Percentiles rank a stretch among this genome's conserved stretches.
Conservation (phyloP, 352 stramenopile species). For the Pythium brachiatum region DNA sequence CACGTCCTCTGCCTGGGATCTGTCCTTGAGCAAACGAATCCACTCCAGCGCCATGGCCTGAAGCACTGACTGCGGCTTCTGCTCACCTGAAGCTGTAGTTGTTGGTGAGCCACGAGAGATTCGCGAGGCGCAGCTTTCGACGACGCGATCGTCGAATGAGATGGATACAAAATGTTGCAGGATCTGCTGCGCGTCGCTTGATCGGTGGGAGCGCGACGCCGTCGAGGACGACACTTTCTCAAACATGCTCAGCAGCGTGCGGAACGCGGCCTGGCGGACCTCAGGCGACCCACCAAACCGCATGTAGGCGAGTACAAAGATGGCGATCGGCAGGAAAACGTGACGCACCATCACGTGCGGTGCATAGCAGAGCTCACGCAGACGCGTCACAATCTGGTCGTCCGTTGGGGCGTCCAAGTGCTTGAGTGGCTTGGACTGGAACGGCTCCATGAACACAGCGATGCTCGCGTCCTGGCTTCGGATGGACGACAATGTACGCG, state of each 20-base stretch:
- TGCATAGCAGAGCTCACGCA: constrained; percentile 36
- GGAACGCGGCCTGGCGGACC: constrained; percentile 56
- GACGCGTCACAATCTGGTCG: constrained; percentile 30
- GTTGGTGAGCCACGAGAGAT: neutral
- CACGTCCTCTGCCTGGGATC: constrained; percentile 28
- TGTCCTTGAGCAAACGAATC: constrained; percentile 39
- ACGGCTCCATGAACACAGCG: constrained; percentile 45
- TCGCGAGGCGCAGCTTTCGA: constrained; percentile 12
- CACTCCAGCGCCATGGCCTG: constrained; percentile 50
- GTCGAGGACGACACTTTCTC: constrained; percentile 56
- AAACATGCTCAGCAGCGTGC: constrained; percentile 47
- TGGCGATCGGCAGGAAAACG: constrained; percentile 50
- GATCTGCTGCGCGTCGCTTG: constrained; percentile 42
- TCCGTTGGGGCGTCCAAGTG: constrained; percentile 17
- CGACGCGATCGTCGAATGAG: constrained; percentile 49
- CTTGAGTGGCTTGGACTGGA: constrained; percentile 28
- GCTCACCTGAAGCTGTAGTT: neutral
- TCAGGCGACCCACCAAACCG: constrained; percentile 32
- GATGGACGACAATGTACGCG: constrained; percentile 48
- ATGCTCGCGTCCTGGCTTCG: constrained; percentile 54
- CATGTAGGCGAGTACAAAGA: constrained; percentile 51
- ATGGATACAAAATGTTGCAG: constrained; percentile 54
- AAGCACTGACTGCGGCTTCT: constrained; percentile 30
- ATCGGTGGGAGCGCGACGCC: constrained; percentile 29
- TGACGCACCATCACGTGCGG: constrained; percentile 39